phyloP scores from a whole-genome alignment of 495 filamentous ascomycete species.

The Pyrenopolyporus hunteri region DNA sequence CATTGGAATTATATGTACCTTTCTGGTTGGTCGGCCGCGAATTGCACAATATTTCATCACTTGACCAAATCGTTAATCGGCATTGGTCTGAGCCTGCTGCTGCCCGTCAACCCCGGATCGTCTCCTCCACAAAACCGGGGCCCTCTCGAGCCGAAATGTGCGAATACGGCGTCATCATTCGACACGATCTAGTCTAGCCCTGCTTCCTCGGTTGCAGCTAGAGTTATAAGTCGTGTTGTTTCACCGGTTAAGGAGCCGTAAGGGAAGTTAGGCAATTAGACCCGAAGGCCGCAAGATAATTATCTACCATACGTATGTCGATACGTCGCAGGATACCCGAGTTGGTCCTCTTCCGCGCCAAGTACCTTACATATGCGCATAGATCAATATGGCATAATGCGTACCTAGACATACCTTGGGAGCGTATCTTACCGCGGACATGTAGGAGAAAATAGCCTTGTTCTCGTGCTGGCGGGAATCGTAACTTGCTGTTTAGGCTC shows the following conservation, averaged over 20 bases:
- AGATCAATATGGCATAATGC: too few species aligned
- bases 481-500: too few species aligned
- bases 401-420: too few species aligned
- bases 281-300: conserved; percentile 7
- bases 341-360: too few species aligned
- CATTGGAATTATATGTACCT: too few species aligned
- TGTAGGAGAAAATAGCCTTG: too few species aligned
- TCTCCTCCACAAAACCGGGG: conserved; percentile 25
- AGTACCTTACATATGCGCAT: too few species aligned
- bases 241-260: conserved; percentile 8
- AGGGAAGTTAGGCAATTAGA: conserved; percentile 11
- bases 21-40: conserved; percentile 27
- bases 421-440: too few species aligned
- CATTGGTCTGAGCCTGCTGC: conserved; percentile 20
- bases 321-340: too few species aligned
- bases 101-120: conserved; percentile 37
- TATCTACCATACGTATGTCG: neutral
- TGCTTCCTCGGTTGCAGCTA: conserved; percentile 25
- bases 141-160: conserved; percentile 5
- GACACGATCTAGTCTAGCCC: conserved; percentile 8
- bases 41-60: conserved; percentile 40
- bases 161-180: conserved; percentile 29
- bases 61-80: conserved; percentile 8
- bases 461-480: too few species aligned
- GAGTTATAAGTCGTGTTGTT: conserved; percentile 3